Conservation (phyloP, 2,329 filamentous ascomycete genomes). For the Endocalyx cinctus region DNA sequence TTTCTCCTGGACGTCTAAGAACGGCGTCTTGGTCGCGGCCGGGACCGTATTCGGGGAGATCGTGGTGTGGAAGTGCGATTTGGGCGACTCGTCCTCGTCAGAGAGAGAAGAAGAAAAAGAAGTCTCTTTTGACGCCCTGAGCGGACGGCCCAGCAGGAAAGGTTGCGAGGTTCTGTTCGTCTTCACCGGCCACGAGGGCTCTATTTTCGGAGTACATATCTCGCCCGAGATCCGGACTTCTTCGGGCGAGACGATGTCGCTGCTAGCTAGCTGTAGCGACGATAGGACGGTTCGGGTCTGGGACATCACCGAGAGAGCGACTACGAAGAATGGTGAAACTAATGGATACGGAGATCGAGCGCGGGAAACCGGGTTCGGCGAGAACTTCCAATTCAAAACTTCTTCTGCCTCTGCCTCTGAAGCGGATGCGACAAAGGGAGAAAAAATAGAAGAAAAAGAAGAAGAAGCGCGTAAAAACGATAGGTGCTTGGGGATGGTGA, state of each 20-base stretch:
- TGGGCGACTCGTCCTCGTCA: no score
- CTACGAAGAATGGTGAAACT: constrained; percentile 15
- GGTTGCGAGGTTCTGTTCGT: constrained; percentile 45
- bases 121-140: background rate
- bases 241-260: constrained; percentile 40
- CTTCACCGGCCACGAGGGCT: constrained; percentile 76
- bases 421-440: no score
- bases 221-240: constrained; percentile 49
- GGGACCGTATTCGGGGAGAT: constrained; percentile 96
- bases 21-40: constrained; percentile 69
- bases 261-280: constrained; percentile 92
- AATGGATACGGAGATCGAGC: constrained; percentile 26
- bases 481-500: constrained; percentile 61
- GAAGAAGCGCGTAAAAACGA: constrained; percentile 20
- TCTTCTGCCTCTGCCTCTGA: no score
- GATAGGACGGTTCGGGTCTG: constrained; percentile 86
- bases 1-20: constrained; percentile 55
- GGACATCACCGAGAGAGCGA: constrained; percentile 63
- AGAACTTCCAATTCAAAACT: no score
- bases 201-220: constrained; percentile 84
- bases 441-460: no score
- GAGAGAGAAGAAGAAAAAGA: background rate
- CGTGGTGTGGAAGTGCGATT: constrained; percentile 73
- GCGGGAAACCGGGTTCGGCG: constrained; percentile 61
- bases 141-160: constrained; percentile 1